These are phyloP conservation scores for Erythrobasidium hasegawianum DNA, from an alignment of 1,284 basidiomycete genomes.

Conservation along the genomic window DNA sequence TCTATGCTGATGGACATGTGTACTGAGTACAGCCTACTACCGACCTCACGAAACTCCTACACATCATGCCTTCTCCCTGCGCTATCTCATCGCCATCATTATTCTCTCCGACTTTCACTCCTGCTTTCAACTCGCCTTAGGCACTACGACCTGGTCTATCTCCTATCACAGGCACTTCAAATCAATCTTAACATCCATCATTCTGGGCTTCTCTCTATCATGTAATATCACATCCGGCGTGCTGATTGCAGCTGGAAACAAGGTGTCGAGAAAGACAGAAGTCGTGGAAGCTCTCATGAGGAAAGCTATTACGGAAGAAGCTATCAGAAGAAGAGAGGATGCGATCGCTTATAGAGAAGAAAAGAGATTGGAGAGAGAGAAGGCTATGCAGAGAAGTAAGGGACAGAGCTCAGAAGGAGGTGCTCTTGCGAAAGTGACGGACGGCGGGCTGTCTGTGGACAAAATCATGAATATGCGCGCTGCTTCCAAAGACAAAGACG, in stretches of 20 bases:
- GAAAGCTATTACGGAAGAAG: slow-evolving; percentile 35
- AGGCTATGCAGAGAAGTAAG: neutral
- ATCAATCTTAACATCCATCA: slow-evolving; percentile 25
- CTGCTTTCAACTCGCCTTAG: slow-evolving; percentile 31
- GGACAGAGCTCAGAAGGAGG: too few relatives aligned
- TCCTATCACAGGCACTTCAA: slow-evolving; percentile 26
- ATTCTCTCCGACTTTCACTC: slow-evolving; percentile 33
- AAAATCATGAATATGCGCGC: too few relatives aligned
- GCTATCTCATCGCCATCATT: slow-evolving; percentile 32
- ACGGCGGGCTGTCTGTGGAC: too few relatives aligned
- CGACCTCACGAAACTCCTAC: slow-evolving; percentile 36
- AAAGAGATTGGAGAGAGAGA: slow-evolving; percentile 6
- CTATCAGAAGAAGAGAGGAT: slow-evolving; percentile 33
- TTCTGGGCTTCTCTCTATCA: slow-evolving; percentile 36
- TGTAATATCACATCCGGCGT: slow-evolving; percentile 35
- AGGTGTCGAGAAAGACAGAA: slow-evolving; percentile 32
- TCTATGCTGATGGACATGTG: neutral
- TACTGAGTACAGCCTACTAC: slow-evolving; percentile 24
- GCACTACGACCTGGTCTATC: slow-evolving; percentile 31
- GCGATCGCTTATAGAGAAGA: slow-evolving; percentile 23
- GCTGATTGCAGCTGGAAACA: slow-evolving; percentile 29
- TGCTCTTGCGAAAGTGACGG: too few relatives aligned
- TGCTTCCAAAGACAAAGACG: too few relatives aligned
- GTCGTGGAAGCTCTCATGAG: slow-evolving; percentile 32
- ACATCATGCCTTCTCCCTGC: slow-evolving; percentile 34